phyloP scores from a whole-genome alignment of 805 yeast genomes.

The Metschnikowia borealis region DNA sequence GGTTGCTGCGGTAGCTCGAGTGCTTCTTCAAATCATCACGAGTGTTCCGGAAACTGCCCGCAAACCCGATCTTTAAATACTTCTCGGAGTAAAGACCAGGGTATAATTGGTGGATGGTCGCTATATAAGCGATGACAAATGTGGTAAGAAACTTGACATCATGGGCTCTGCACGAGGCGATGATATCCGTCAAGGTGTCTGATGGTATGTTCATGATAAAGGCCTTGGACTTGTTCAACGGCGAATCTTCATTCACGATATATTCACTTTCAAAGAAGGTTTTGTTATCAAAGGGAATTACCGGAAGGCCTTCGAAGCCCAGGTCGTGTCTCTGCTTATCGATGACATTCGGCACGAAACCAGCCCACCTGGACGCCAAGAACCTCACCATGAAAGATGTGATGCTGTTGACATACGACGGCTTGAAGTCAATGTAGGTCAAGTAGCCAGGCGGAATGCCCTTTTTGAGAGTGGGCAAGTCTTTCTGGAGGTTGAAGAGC shows the following conservation, averaged over 20 bases:
- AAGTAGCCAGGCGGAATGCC: constrained; percentile 8
- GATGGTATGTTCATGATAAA: constrained; percentile 5
- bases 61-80: constrained; percentile 7
- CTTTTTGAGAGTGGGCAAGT: constrained; percentile 6
- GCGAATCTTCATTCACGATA: constrained; percentile 5
- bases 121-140: constrained; percentile 7
- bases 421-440: constrained; percentile 1
- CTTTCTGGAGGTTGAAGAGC: constrained; percentile 4
- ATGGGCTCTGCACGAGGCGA: constrained; percentile 4
- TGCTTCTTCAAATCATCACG: constrained; percentile 5
- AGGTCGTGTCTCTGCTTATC: constrained; percentile 9
- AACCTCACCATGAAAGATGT: constrained; percentile 2
- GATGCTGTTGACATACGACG: constrained; percentile 2
- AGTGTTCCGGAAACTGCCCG: constrained; percentile 9
- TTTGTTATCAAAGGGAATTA: constrained; percentile 5
- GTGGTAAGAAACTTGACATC: constrained; percentile 7
- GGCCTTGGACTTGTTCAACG: constrained; percentile 4
- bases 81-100: constrained; percentile 6
- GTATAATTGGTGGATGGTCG: constrained; percentile 6
- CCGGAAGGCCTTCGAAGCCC: constrained; percentile 7
- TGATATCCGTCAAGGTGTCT: background rate
- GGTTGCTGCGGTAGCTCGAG: constrained; percentile 4
- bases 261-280: constrained; percentile 8
- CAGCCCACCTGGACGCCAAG: constrained; percentile 6
- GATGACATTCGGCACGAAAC: constrained; percentile 6